phyloP scores from a whole-genome alignment of 2,329 filamentous ascomycete genomes.

The Helminthosporium solani region DNA sequence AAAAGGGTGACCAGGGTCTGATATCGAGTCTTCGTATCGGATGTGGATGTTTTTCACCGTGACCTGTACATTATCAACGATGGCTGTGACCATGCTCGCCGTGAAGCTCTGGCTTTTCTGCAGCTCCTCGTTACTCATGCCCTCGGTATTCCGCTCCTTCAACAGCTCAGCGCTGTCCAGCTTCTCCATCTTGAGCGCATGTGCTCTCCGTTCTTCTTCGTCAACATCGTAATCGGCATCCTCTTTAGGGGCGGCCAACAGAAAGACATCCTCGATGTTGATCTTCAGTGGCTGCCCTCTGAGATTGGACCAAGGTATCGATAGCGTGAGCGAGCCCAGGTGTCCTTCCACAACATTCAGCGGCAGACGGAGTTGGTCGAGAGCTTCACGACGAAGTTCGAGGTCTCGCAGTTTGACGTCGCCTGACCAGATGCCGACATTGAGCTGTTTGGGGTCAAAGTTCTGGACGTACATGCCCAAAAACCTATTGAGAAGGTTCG shows the following conservation, averaged over 20 bases:
- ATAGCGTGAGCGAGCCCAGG: constrained; percentile 84
- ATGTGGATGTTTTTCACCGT: constrained; percentile 98
- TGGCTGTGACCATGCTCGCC: constrained; percentile 89
- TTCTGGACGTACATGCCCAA: constrained; percentile 99
- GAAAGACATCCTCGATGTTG: constrained; percentile 93
- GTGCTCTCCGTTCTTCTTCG: constrained; percentile 82
- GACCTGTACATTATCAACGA: constrained; percentile 97
- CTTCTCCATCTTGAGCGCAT: constrained; percentile 98
- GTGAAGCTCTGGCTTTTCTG: constrained; percentile 98
- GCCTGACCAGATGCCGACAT: constrained; percentile 98
- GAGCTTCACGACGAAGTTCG: constrained; percentile 87
- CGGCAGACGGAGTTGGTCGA: constrained; percentile 94
- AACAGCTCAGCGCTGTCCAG: constrained; percentile 93
- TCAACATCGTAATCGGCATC: constrained; percentile 91
- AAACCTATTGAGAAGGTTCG: constrained; percentile 97
- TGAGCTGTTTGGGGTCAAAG: constrained; percentile 96
- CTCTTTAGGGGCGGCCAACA: constrained; percentile 92
- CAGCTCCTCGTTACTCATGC: constrained; percentile 91
- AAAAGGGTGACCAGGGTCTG: constrained; percentile 91
- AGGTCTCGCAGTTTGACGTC: constrained; percentile 95
- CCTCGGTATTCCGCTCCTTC: constrained; percentile 88
- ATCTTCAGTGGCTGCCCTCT: constrained; percentile 92
- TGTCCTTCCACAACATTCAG: constrained; percentile 97
- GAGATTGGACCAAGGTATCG: constrained; percentile 97
- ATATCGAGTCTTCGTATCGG: constrained; percentile 96